Evolutionary conservation across 2,329 filamentous ascomycete species (phyloP), one percentile per base, ranked within the genome.

Genomic region (Ophiocordyceps camponoti-floridani): DNA sequence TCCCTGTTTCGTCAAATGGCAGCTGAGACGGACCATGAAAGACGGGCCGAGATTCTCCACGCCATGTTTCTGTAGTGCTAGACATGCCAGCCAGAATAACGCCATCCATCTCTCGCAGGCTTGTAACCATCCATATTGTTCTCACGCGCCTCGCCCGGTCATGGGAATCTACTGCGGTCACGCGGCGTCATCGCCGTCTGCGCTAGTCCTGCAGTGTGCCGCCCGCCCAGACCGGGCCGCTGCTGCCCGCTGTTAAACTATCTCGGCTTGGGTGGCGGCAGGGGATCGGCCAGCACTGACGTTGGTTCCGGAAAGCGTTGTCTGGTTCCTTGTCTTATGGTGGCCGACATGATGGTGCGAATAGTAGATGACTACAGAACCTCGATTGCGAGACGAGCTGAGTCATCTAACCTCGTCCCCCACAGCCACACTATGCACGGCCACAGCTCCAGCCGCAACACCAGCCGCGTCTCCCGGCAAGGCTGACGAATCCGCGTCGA

Each of bases 371-470:
- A 16, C 7, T n/a, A 4, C 6, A 16, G 35, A 16, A 16, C 14
- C n/a, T 16, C 5, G 23, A 23, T 23, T 10, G 16, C 7, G 6
- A 10, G 9, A 9, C 18, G 10, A 4, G 19, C 11, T 33, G 41
- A 30, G 27, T 43, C 41, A 28, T 31, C 27, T 2, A 13, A 35
- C 54, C 42, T 50, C 52, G 3, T n/a, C n/a, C n/a, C 47, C 46
- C 18, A 48, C 44, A 50, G 44, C 40, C 26, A 48, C 33, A 43
- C 28, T 4, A 9, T 30, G 28, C 28, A 16, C 38, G 14, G 38
- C 38, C 19, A 23, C 18, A 11, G 16, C 10, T 26, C 13, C 38
- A 12, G 38, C 38, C 38, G 12, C 38, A 41, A 5, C 19, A 26
- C 38, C 16, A 41, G 38, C 38, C 38, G 26, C 38, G 38, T 41